Conservation (phyloP, 768 basidiomycete genomes). For the Boletus rubescentipes region DNA sequence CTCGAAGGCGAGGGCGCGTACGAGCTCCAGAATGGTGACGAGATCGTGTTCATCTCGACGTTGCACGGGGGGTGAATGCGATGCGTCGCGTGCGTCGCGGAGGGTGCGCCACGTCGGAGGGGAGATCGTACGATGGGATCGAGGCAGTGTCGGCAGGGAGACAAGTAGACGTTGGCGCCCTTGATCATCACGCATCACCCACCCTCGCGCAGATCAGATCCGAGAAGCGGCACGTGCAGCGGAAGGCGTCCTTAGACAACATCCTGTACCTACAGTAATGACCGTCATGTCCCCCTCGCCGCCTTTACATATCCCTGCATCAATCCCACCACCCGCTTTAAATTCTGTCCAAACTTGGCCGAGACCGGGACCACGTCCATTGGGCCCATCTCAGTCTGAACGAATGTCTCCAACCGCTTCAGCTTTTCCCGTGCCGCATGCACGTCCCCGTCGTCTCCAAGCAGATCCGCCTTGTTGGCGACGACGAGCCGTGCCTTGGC, state of each 20-base stretch:
- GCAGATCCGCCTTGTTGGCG: slow-evolving; percentile 92
- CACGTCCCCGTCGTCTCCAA: slow-evolving; percentile 53
- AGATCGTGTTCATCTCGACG: slow-evolving; percentile 96
- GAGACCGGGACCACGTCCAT: slow-evolving; percentile 81
- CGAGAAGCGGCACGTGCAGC: background rate
- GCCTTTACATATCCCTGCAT: slow-evolving; percentile 67
- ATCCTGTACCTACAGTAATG: no score
- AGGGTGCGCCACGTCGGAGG: background rate
- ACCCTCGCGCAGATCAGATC: background rate
- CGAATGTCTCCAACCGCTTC: slow-evolving; percentile 53
- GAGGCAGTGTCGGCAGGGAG: background rate
- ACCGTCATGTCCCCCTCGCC: slow-evolving; percentile 36
- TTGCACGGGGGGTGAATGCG: slow-evolving; percentile 62
- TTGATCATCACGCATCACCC: no score
- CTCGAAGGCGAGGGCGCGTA: slow-evolving; percentile 93
- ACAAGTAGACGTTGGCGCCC: no score
- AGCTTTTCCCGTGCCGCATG: slow-evolving; percentile 58
- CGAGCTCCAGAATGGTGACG: slow-evolving; percentile 71
- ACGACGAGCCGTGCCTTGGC: slow-evolving; percentile 76
- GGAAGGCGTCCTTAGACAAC: no score
- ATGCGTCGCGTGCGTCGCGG: no score
- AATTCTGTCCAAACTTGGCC: slow-evolving; percentile 83
- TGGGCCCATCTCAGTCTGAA: slow-evolving; percentile 44
- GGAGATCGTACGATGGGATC: background rate
- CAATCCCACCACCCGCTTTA: slow-evolving; percentile 63